phyloP scores from a whole-genome alignment of 2,329 filamentous ascomycete genomes.

The Aspergillus sp. region DNA sequence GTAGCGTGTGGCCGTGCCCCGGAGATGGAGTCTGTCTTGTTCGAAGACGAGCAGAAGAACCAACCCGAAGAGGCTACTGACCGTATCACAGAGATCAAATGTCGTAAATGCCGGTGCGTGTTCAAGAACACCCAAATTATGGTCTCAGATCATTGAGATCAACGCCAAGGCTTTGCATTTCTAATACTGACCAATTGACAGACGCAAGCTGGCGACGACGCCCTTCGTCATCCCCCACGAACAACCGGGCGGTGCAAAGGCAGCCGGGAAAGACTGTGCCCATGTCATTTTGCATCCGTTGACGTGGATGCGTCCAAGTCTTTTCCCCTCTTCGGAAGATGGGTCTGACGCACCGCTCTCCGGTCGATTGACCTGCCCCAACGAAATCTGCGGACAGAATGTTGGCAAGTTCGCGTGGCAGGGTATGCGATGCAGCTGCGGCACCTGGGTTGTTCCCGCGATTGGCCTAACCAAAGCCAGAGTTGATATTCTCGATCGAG shows the following conservation, averaged over 20 bases:
- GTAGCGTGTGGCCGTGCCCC: conserved; percentile 75
- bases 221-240: conserved; percentile 65
- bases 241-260: conserved; percentile 20
- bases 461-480: conserved; percentile 79
- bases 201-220: conserved; percentile 58
- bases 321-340: conserved; percentile 41
- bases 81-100: conserved; percentile 61
- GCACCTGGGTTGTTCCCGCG: conserved; percentile 83
- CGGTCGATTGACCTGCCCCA: conserved; percentile 80
- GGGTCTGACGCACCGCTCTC: conserved; percentile 60
- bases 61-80: conserved; percentile 14
- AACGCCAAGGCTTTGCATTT: neutral
- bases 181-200: conserved; percentile 19
- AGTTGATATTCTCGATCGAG: conserved; percentile 65
- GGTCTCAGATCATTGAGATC: no score
- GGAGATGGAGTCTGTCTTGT: conserved; percentile 68
- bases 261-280: conserved; percentile 53
- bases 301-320: conserved; percentile 85
- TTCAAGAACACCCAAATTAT: neutral
- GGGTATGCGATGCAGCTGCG: conserved; percentile 87
- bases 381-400: conserved; percentile 69
- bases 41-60: conserved; percentile 52
- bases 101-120: conserved; percentile 81
- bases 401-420: conserved; percentile 96
- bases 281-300: conserved; percentile 90